Evolutionary conservation across 1,284 basidiomycete species (phyloP).

Genomic region (Tylopilus orsonianus): DNA sequence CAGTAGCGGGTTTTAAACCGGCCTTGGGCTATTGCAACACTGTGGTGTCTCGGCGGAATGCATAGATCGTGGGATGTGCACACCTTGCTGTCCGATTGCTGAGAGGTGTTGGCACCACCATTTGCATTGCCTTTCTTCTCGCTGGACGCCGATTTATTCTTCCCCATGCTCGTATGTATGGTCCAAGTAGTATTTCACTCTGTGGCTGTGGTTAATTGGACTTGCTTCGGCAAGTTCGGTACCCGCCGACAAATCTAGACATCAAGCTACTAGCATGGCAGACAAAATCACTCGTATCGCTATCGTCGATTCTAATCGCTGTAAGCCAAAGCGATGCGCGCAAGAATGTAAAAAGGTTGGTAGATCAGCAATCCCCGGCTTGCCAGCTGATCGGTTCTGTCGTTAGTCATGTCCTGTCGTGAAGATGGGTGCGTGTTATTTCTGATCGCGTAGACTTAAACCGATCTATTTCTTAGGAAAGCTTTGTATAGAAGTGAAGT

Average conservation of each 20-base stretch:
- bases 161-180: conserved; percentile 39
- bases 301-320: conserved; percentile 90
- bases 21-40: conserved; percentile 46
- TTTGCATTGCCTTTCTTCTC: conserved; percentile 38
- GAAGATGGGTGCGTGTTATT: conserved; percentile 78
- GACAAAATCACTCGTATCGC: conserved; percentile 97
- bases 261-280: conserved; percentile 46
- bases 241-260: neutral
- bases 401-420: conserved; percentile 92
- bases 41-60: neutral
- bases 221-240: neutral
- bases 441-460: conserved; percentile 15
- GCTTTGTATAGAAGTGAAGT: conserved; percentile 95
- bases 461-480: conserved; percentile 58
- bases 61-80: neutral
- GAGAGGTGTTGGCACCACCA: conserved; percentile 32
- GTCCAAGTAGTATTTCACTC: too few species aligned
- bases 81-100: conserved; percentile 32
- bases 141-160: conserved; percentile 43
- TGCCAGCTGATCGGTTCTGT: conserved; percentile 13
- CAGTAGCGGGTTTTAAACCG: conserved; percentile 68
- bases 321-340: conserved; percentile 90
- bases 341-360: conserved; percentile 89
- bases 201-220: conserved; percentile 9
- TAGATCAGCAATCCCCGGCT: conserved; percentile 2